Evolutionary conservation across 768 basidiomycete species (phyloP), one percentile per base, ranked within the genome.

Genomic region (Astraeus odoratus): DNA sequence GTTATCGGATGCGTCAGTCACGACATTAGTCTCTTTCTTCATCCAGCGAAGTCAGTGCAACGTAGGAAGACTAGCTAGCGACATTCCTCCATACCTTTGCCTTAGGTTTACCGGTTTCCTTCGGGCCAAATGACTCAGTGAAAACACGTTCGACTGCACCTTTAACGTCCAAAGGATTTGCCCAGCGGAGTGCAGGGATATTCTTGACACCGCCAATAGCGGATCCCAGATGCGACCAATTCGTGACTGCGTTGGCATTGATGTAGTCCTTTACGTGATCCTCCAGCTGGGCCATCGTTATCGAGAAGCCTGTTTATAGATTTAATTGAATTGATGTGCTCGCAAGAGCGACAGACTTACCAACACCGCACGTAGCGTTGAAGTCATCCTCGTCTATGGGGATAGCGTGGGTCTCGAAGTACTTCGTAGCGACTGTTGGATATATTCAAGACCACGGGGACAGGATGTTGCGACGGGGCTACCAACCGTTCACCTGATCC

Each of bases 401-500:
- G 1, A 69, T 42, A 18, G 73, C 64, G 53, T 81, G 74, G 2
- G 71, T 57, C 52, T 86, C 82, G 16, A 86, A 54, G 59, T 83
- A 93, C 63, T 84, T 91, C 18, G 78, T 70, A 12, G 88, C 89
- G 55, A 45, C 53, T 54, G 31, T 39, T 10, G n/a, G n/a, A 39
- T 36, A 43, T 30, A 46, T 48, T 30, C 25, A 41, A 45, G 20
- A 12, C 49, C 46, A 16, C 43, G n/a, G 35, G 8, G 37, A 20
- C 41, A 30, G 12, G 15, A 25, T 13, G 27, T 16, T 25, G 26
- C 26, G 39, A 16, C 35, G 31, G 25, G 22, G 40, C 9, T 29
- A 64, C 81, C 54, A 56, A 92, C 94, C 94, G 43, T 77, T 71
- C 20, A 96, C 80, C 71, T 97, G 94, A 61, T 97, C 95, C 3